Percentiles rank a stretch among this genome's conserved stretches.
These are phyloP conservation scores for Pyricularia pennisetigena DNA, from an alignment of 2,329 filamentous ascomycete genomes.

Conservation along the genomic window DNA sequence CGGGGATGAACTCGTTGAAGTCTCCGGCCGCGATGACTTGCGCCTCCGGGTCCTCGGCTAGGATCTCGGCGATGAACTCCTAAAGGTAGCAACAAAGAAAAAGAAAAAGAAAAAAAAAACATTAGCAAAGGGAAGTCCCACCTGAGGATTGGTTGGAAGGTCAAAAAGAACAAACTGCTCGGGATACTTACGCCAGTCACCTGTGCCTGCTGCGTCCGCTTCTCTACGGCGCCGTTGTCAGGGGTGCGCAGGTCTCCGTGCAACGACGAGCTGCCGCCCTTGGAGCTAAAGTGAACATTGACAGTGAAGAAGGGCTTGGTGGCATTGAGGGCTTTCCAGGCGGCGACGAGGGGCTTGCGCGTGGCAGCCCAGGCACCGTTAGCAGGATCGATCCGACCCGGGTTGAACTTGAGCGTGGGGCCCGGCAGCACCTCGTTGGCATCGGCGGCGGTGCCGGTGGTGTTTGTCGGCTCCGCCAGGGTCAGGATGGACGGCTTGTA, in stretches of 20 bases:
- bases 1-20: slow-evolving; percentile 64
- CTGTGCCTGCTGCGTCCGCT: slow-evolving; percentile 45
- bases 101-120: too few species aligned
- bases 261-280: slow-evolving; percentile 54
- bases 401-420: slow-evolving; percentile 54
- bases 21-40: slow-evolving; percentile 54
- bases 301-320: slow-evolving; percentile 55
- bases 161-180: neutral
- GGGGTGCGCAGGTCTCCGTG: slow-evolving; percentile 59
- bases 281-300: slow-evolving; percentile 59
- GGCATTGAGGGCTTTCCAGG: slow-evolving; percentile 48
- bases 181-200: slow-evolving; percentile 40
- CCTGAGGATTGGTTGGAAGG: neutral
- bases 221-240: slow-evolving; percentile 52
- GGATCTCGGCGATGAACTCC: slow-evolving; percentile 45
- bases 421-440: slow-evolving; percentile 48
- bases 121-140: neutral
- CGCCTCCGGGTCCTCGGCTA: slow-evolving; percentile 44
- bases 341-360: slow-evolving; percentile 58
- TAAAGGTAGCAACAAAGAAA: neutral
- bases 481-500: slow-evolving; percentile 52
- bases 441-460: slow-evolving; percentile 42
- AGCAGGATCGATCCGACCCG: slow-evolving; percentile 54
- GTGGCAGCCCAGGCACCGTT: slow-evolving; percentile 50
- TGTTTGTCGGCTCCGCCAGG: slow-evolving; percentile 40